Percentiles rank a stretch among this genome's conserved stretches.
These are phyloP conservation scores for Alternaria brassicae DNA, from an alignment of 2,329 filamentous ascomycete species.

Conservation along the genomic window DNA sequence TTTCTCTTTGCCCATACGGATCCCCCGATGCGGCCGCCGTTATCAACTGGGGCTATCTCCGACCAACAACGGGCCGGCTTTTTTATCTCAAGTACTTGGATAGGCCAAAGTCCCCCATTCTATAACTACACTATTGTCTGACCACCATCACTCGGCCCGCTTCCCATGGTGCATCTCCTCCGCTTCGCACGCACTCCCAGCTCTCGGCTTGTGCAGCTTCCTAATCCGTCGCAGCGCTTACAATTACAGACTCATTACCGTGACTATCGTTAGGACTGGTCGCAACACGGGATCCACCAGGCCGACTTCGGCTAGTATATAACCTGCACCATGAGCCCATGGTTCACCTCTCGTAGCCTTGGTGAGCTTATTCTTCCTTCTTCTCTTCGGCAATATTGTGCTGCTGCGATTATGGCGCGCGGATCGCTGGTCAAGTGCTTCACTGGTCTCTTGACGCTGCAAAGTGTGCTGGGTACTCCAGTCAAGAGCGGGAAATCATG, in stretches of 20 bases:
- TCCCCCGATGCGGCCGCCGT: not conserved
- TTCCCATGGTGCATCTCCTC: slow-evolving; percentile 4
- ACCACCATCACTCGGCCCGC: not conserved
- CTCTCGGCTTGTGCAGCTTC: slow-evolving; percentile 9
- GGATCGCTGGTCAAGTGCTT: slow-evolving; percentile 29
- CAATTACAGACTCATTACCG: slow-evolving; percentile 3
- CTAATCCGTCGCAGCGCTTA: slow-evolving; percentile 10
- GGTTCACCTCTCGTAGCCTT: slow-evolving; percentile 9
- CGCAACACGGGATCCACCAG: not conserved
- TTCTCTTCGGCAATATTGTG: slow-evolving; percentile 15
- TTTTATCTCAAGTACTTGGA: slow-evolving; percentile 6
- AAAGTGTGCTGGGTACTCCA: slow-evolving; percentile 36
- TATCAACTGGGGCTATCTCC: not conserved
- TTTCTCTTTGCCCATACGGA: slow-evolving; percentile 1
- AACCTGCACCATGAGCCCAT: slow-evolving; percentile 16
- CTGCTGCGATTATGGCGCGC: slow-evolving; percentile 31
- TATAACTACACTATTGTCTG: not conserved
- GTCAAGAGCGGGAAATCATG: slow-evolving; percentile 18
- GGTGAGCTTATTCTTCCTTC: slow-evolving; percentile 14
- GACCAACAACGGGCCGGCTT: slow-evolving; percentile 3
- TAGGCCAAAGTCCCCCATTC: not conserved
- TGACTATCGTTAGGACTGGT: slow-evolving; percentile 1
- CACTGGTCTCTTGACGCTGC: slow-evolving; percentile 37
- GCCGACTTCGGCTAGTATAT: slow-evolving; percentile 16
- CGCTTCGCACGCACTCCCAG: slow-evolving; percentile 6